Percentiles rank a stretch among this genome's conserved stretches.
Conservation (phyloP, 345 rosid genomes). For the Orychophragmus violaceus region DNA sequence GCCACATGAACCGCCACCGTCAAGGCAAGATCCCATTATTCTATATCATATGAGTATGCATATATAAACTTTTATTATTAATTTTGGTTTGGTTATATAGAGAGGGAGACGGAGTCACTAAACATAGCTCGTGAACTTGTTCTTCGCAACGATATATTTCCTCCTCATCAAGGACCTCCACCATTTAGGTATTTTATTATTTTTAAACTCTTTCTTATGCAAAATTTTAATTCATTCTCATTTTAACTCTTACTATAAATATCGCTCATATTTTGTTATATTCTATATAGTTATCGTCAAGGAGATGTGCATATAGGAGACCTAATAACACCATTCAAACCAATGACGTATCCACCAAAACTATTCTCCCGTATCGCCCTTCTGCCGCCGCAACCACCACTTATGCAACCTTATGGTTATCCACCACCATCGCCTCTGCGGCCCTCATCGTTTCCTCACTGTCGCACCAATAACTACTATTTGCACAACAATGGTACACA, state of each 20-base stretch:
- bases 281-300: conserved; percentile 46
- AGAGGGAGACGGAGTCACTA: conserved; percentile 97
- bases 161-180: conserved; percentile 39
- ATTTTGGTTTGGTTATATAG: conserved; percentile 40
- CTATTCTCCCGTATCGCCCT: conserved; percentile 40
- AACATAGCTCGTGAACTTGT: conserved; percentile 98
- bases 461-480: conserved; percentile 47
- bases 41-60: neutral
- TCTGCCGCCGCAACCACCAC: conserved; percentile 26
- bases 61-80: conserved; percentile 7
- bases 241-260: neutral
- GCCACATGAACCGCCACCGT: conserved; percentile 99
- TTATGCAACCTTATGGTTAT: conserved; percentile 37
- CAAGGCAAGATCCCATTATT: conserved; percentile 55
- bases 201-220: neutral
- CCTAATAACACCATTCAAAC: conserved; percentile 40
- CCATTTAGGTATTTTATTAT: conserved; percentile 38
- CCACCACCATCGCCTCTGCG: conserved; percentile 45
- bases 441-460: conserved; percentile 34
- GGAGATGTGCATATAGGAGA: conserved; percentile 42
- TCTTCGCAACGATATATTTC: conserved; percentile 60
- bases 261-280: neutral
- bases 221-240: neutral
- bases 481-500: conserved; percentile 40
- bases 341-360: conserved; percentile 48